Conservation (phyloP, 2,329 filamentous ascomycete species). For the Aspergillus latus region DNA sequence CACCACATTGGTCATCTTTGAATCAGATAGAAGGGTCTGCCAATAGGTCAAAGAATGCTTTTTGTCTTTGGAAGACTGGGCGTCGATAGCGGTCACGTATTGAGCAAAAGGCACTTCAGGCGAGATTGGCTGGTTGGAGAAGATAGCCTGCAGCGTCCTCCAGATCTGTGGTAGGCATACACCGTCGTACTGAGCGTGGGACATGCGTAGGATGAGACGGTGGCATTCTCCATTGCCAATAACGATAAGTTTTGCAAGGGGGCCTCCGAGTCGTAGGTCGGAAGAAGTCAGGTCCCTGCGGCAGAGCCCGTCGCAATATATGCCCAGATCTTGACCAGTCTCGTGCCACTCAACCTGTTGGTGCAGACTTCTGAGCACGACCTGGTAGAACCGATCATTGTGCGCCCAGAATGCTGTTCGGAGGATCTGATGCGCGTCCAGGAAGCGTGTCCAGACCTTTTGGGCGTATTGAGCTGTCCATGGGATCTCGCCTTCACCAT, state of each 20-base stretch:
- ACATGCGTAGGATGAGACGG: conserved; percentile 28
- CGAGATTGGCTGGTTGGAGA: not conserved
- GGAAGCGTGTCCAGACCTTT: not conserved
- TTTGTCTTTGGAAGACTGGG: not conserved
- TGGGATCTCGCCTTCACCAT: not conserved
- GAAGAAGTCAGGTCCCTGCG: not conserved
- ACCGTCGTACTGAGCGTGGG: conserved; percentile 36
- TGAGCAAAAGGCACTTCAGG: not conserved
- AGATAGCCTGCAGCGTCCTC: conserved; percentile 13
- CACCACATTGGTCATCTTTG: not conserved
- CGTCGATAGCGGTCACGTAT: not conserved
- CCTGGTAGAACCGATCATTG: not conserved
- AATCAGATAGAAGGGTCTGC: not conserved
- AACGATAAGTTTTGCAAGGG: not conserved
- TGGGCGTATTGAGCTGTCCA: not conserved
- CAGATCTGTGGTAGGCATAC: conserved; percentile 15
- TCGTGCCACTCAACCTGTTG: not conserved
- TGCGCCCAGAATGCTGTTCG: not conserved
- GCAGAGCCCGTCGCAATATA: not conserved
- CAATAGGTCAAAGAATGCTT: not conserved
- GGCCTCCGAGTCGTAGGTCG: not conserved
- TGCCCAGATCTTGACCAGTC: not conserved
- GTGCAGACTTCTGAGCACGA: not conserved
- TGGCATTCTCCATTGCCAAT: not conserved
- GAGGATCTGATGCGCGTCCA: not conserved